Evolutionary conservation across 2,329 filamentous ascomycete species (phyloP).

Genomic region (Ophiostoma montium): DNA sequence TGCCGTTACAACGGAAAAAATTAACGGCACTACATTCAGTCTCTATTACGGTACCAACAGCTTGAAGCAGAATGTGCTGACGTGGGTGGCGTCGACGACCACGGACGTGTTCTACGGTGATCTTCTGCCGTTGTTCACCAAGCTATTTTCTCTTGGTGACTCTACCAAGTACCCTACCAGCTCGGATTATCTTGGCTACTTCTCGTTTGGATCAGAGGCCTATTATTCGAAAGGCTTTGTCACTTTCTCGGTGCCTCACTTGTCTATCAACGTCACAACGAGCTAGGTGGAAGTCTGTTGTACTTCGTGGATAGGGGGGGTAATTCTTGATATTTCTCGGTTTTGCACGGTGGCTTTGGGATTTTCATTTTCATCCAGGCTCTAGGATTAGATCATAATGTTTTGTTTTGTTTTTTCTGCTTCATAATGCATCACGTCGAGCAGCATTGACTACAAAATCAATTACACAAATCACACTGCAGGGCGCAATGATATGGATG

Average conservation of each 20-base stretch:
- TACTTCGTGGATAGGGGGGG: not conserved
- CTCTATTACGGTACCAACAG: slow-evolving; percentile 29
- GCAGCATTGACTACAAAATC: too few relatives aligned
- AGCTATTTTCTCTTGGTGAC: slow-evolving; percentile 21
- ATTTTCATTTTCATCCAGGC: too few relatives aligned
- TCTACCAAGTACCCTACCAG: slow-evolving; percentile 23
- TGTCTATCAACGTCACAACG: slow-evolving; percentile 22
- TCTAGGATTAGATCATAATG: too few relatives aligned
- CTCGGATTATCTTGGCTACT: slow-evolving; percentile 34
- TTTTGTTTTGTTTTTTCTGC: too few relatives aligned
- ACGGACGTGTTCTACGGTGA: slow-evolving; percentile 31
- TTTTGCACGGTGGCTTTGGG: not conserved
- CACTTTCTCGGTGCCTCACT: slow-evolving; percentile 31
- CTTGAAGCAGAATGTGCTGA: slow-evolving; percentile 30
- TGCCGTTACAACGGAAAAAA: slow-evolving; percentile 19
- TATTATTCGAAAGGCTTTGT: slow-evolving; percentile 29
- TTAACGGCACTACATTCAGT: slow-evolving; percentile 29
- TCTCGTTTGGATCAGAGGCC: slow-evolving; percentile 37
- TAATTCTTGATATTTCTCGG: not conserved
- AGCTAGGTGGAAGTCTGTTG: not conserved
- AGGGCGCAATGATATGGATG: too few relatives aligned
- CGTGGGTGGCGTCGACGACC: slow-evolving; percentile 29
- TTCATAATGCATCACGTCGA: too few relatives aligned
- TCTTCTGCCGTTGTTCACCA: slow-evolving; percentile 29
- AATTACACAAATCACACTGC: too few relatives aligned